Percentiles rank a stretch among this genome's conserved stretches.
These are phyloP conservation scores for Strobilomyces echinocephalus DNA, from an alignment of 768 basidiomycete species.

Conservation along the genomic window DNA sequence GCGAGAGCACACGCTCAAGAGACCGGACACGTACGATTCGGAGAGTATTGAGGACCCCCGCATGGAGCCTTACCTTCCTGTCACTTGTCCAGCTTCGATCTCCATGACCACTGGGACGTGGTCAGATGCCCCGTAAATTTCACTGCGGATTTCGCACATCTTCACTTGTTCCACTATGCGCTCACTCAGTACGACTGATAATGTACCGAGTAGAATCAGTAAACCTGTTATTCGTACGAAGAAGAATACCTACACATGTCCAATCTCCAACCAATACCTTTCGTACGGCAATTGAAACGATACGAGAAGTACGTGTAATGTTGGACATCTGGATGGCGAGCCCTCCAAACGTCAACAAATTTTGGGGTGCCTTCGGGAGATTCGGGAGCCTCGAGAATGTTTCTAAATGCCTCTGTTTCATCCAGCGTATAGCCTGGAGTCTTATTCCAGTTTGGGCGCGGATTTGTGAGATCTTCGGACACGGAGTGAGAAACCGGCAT, in stretches of 20 bases:
- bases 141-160: conserved; percentile 80
- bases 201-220: conserved; percentile 1
- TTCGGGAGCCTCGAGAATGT: conserved; percentile 54
- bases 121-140: conserved; percentile 85
- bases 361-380: conserved; percentile 33
- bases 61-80: conserved; percentile 4
- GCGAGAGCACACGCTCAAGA: conserved; percentile 82
- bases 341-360: conserved; percentile 80
- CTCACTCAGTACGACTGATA: conserved; percentile 72
- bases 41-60: conserved; percentile 57
- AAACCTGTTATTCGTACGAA: neutral
- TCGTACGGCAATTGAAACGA: conserved; percentile 71
- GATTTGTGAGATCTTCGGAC: conserved; percentile 57
- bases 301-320: conserved; percentile 86
- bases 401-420: conserved; percentile 71
- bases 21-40: conserved; percentile 83
- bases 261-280: conserved; percentile 83
- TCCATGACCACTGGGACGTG: conserved; percentile 82
- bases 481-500: neutral
- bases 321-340: conserved; percentile 57
- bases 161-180: conserved; percentile 59
- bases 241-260: conserved; percentile 64
- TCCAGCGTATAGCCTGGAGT: conserved; percentile 79
- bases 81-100: conserved; percentile 44
- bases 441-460: conserved; percentile 82